These are phyloP conservation scores for Pyricularia sp. DNA, from an alignment of 2,329 filamentous ascomycete genomes.

Conservation along the genomic window DNA sequence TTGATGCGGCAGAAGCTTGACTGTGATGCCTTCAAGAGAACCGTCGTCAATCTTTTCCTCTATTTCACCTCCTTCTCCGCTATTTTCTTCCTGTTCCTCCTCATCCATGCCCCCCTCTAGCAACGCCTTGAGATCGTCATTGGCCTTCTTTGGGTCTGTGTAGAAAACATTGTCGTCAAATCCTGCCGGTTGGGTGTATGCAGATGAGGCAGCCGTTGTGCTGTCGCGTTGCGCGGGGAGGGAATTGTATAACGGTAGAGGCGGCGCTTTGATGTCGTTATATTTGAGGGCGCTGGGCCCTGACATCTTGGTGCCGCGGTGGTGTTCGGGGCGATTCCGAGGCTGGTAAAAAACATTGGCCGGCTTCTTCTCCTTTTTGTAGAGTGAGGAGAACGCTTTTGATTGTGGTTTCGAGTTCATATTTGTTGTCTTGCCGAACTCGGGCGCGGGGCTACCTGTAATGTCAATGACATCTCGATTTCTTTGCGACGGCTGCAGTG, in stretches of 20 bases:
- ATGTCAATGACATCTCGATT: slow-evolving; percentile 22
- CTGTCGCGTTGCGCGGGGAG: slow-evolving; percentile 15
- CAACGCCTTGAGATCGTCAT: slow-evolving; percentile 70
- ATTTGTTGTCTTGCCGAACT: slow-evolving; percentile 19
- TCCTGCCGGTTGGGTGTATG: slow-evolving; percentile 21
- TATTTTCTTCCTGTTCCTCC: slow-evolving; percentile 55
- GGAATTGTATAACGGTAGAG: slow-evolving; percentile 39
- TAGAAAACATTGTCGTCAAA: slow-evolving; percentile 46
- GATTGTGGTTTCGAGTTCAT: slow-evolving; percentile 26
- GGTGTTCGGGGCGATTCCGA: slow-evolving; percentile 47
- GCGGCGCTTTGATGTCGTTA: slow-evolving; percentile 35
- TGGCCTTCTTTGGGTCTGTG: slow-evolving; percentile 62
- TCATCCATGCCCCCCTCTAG: slow-evolving; percentile 68
- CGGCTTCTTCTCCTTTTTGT: slow-evolving; percentile 43
- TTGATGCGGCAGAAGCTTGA: slow-evolving; percentile 87
- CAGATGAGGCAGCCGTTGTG: slow-evolving; percentile 12
- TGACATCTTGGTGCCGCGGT: slow-evolving; percentile 37
- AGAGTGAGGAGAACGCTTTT: slow-evolving; percentile 38
- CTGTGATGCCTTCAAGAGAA: slow-evolving; percentile 66
- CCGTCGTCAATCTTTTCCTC: slow-evolving; percentile 37
- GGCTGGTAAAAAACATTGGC: slow-evolving; percentile 31
- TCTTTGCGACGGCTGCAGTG: slow-evolving; percentile 26
- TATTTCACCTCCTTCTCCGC: slow-evolving; percentile 46
- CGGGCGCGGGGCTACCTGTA: slow-evolving; percentile 19
- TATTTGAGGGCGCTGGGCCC: slow-evolving; percentile 38